These are phyloP conservation scores for Pythium sukuiense DNA, from an alignment of 352 stramenopile genomes.

Conservation along the genomic window DNA sequence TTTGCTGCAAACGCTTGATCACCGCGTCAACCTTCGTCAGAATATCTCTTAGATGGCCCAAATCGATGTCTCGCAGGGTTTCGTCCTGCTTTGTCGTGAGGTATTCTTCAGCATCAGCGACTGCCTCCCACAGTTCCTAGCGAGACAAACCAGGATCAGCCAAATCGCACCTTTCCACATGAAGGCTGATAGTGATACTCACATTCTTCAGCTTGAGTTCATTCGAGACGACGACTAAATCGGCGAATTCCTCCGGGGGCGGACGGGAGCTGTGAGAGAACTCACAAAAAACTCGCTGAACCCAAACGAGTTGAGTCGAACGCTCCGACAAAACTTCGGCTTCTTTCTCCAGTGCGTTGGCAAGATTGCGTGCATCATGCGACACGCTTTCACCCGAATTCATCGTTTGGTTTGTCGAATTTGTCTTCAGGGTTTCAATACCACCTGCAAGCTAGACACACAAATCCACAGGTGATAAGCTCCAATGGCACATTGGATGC, in stretches of 20 bases:
- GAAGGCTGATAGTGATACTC: background rate
- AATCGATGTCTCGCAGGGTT: conserved; percentile 44
- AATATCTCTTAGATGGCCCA: conserved; percentile 39
- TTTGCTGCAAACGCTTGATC: conserved; percentile 27
- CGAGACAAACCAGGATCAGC: background rate
- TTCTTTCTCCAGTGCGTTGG: conserved; percentile 31
- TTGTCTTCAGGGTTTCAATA: conserved; percentile 32
- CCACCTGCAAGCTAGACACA: conserved; percentile 1
- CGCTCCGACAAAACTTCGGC: conserved; percentile 29
- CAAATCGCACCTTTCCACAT: background rate
- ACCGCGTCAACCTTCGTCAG: conserved; percentile 27
- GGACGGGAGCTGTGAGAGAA: conserved; percentile 32
- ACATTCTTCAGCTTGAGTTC: conserved; percentile 55
- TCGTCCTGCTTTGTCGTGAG: conserved; percentile 35
- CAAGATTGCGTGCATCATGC: conserved; percentile 31
- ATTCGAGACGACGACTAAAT: conserved; percentile 34
- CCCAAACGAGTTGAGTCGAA: conserved; percentile 32
- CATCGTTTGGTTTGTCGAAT: conserved; percentile 34
- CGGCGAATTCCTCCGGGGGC: conserved; percentile 36
- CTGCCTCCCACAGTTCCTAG: conserved; percentile 54
- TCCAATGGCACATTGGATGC: too few relatives aligned
- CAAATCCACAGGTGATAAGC: background rate
- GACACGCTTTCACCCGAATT: conserved; percentile 35
- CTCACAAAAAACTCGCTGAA: conserved; percentile 46
- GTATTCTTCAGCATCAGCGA: conserved; percentile 51